Base-by-base conservation (phyloP, 352 stramenopile genomes). In the Lagenidium giganteum region DNA sequence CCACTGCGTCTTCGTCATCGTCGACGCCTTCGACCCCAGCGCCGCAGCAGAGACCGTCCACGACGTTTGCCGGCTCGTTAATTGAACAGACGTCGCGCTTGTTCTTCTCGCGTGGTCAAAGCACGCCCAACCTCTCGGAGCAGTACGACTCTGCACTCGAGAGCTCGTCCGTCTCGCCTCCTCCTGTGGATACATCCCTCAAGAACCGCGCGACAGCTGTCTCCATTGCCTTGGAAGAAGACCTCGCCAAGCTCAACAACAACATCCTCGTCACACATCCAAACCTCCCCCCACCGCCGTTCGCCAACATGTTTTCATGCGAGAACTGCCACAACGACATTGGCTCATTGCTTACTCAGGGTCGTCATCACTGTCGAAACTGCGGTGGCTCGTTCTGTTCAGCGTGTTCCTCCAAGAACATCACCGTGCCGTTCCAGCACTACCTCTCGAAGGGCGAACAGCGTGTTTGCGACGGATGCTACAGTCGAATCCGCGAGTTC, bases 281-380 rank as follows among this genome's bases (percentile, higher is more conserved):
- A 8, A 70, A 75, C 43, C 47, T 87, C 14, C 66, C 69, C 17
- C 74, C 74, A 8, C 74, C 74, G 24, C 74, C 74, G 11, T 87
- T 87, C 51, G 74, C 74, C 52, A 87, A 87, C 42, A 87, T 87
- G 74, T 83, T 83, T 56, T 62, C 69, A 17, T 87, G 74, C 31
- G 74, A 87, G 22, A 79, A 70, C 12, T 87, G 74, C 60, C 69
- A 68, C 21, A 67, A 86, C 1, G 78, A 90, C 36, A 83, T 90
- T 34, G 78, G 78, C 25, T 82, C 78, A 20, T 27, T 90, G 46
- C 51, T 90, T 34, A 67, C 60, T 5, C 79, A 87, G 43, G 68
- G 73, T 1, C 66, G 79, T 26, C 79, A 91, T 52, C 79, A 91
- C 54, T 91, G 79, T 36, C 73, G 79, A 29, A 91, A 91, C 44